Conservation (phyloP, 257 asterid species). For the Nicotiana paniculata region DNA sequence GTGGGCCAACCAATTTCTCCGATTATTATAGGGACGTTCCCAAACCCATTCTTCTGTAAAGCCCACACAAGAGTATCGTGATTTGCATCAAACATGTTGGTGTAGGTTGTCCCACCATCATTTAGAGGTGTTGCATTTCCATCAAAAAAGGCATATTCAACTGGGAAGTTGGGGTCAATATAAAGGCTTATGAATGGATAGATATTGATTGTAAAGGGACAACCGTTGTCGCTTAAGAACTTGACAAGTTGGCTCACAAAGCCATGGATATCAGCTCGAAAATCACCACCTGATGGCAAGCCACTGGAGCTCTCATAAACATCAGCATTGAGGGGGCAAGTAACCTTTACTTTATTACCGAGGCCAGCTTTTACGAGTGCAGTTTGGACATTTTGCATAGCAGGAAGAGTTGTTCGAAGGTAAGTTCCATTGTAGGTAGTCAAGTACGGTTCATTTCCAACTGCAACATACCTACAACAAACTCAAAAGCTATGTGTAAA, state of each 20-base stretch:
- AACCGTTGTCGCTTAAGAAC: conserved; percentile 35
- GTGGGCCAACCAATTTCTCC: conserved; percentile 34
- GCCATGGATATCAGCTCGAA: conserved; percentile 44
- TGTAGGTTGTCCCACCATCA: conserved; percentile 47
- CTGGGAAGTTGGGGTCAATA: conserved; percentile 42
- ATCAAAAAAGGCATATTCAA: conserved; percentile 17
- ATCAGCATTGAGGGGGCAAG: conserved; percentile 55
- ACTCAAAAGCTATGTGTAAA: not conserved
- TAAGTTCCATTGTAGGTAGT: conserved; percentile 54
- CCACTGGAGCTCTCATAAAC: conserved; percentile 28
- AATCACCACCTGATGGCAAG: conserved; percentile 53
- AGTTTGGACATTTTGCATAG: conserved; percentile 38
- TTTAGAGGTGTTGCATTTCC: conserved; percentile 40
- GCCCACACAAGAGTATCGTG: conserved; percentile 69
- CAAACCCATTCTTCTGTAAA: conserved; percentile 46
- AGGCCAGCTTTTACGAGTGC: conserved; percentile 44
- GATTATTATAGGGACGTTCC: conserved; percentile 40
- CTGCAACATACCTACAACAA: conserved; percentile 51
- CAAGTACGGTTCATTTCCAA: conserved; percentile 65
- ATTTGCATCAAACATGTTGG: conserved; percentile 64
- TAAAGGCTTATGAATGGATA: conserved; percentile 67
- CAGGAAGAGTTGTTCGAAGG: conserved; percentile 46
- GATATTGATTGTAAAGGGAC: conserved; percentile 56
- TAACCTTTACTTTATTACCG: conserved; percentile 44
- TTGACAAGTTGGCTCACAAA: conserved; percentile 35